Conservation (phyloP, 805 yeast species). For the Zygotorulaspora danielsina region DNA sequence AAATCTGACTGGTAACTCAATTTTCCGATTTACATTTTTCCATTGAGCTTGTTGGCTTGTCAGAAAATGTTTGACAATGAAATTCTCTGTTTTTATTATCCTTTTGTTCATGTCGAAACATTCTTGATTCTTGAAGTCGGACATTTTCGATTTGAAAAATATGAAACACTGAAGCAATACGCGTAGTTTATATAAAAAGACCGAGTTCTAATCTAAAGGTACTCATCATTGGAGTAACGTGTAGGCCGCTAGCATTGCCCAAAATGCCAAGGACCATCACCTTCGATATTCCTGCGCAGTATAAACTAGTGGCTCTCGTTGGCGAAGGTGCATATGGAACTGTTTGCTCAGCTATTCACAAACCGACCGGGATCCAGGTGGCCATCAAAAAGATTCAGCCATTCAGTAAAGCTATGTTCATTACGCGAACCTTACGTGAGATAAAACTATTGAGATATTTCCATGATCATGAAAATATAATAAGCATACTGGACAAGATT, state of each 20-base stretch:
- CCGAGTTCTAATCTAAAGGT: background rate
- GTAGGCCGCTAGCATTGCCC: background rate
- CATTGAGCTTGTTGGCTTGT: too few relatives aligned
- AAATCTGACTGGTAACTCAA: too few relatives aligned
- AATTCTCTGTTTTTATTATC: too few relatives aligned
- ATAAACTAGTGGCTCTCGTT: constrained; percentile 53
- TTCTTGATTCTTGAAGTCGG: background rate
- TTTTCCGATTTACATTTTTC: too few relatives aligned
- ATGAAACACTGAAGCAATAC: background rate
- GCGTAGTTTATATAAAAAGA: background rate
- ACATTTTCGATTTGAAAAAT: constrained; percentile 2
- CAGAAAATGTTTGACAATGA: too few relatives aligned
- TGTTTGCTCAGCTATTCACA: constrained; percentile 65
- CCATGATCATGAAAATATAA: constrained; percentile 66
- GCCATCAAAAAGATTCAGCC: constrained; percentile 79
- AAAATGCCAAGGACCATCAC: constrained; percentile 45
- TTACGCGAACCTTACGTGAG: constrained; percentile 68
- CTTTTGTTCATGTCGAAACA: background rate
- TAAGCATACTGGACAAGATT: constrained; percentile 61
- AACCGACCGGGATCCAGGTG: constrained; percentile 55
- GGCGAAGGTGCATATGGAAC: constrained; percentile 85
- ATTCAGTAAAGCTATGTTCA: constrained; percentile 58
- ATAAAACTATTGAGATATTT: constrained; percentile 61
- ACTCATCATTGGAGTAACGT: background rate
- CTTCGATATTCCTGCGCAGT: constrained; percentile 61